A percentile compares a stretch with the other conserved stretches of the same genome.
These are phyloP conservation scores for Cardamine occulta DNA, from an alignment of 345 rosid genomes.

Conservation along the genomic window DNA sequence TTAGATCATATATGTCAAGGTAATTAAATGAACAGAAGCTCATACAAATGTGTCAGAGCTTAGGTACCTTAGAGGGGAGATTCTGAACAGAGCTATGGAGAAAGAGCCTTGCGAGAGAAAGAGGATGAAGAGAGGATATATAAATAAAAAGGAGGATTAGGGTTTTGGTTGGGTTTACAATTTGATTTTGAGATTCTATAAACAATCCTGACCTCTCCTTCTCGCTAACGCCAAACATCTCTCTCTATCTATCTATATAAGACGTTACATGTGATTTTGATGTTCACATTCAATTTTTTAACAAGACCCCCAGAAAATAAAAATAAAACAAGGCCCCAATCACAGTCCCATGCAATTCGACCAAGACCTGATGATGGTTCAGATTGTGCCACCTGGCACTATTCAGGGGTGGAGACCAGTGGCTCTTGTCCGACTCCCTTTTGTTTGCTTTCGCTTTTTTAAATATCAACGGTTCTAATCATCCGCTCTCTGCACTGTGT, in stretches of 20 bases:
- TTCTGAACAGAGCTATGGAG: constrained; percentile 30
- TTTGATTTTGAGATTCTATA: constrained; percentile 17
- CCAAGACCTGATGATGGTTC: constrained; percentile 30
- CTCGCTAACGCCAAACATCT: constrained; percentile 41
- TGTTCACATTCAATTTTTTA: constrained; percentile 28
- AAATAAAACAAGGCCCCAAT: not conserved
- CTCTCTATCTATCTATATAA: constrained; percentile 5
- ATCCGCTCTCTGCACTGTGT: constrained; percentile 18
- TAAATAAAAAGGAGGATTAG: constrained; percentile 54
- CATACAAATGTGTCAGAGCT: not conserved
- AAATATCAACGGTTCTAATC: constrained; percentile 38
- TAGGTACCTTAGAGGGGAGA: constrained; percentile 26
- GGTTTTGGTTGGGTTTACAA: constrained; percentile 33
- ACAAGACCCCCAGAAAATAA: not conserved
- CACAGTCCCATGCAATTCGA: constrained; percentile 39
- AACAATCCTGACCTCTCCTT: constrained; percentile 45
- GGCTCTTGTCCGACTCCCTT: constrained; percentile 36
- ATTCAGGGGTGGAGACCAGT: constrained; percentile 32
- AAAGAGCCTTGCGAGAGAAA: not conserved
- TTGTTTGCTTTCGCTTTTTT: constrained; percentile 33
- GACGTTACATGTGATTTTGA: constrained; percentile 39
- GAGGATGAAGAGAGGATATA: constrained; percentile 41
- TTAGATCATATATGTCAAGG: constrained; percentile 23
- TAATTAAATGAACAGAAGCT: not conserved
- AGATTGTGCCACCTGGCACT: constrained; percentile 34